Conservation (phyloP, 345 rosid genomes). For the Hibiscus mutabilis region DNA sequence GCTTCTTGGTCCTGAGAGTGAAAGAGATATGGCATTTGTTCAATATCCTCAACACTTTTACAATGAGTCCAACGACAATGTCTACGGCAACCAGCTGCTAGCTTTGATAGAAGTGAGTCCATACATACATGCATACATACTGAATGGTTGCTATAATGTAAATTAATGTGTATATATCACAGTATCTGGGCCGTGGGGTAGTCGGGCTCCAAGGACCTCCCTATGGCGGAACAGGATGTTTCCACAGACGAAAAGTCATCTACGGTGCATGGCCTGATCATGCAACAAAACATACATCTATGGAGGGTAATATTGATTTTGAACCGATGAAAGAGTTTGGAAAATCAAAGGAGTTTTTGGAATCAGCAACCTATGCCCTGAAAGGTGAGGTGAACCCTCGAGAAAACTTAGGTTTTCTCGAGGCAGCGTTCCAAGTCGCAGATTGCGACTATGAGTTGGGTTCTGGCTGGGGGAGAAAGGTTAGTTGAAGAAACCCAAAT, state of each 20-base stretch:
- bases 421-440: constrained; percentile 39
- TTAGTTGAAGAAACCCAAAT: constrained; percentile 4
- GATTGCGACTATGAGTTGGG: constrained; percentile 38
- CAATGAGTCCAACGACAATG: constrained; percentile 27
- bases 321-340: constrained; percentile 32
- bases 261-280: constrained; percentile 35
- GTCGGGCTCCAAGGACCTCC: constrained; percentile 51
- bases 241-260: constrained; percentile 54
- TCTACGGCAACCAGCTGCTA: constrained; percentile 24
- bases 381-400: constrained; percentile 25
- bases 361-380: constrained; percentile 36
- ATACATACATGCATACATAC: too few species aligned
- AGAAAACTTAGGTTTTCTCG: too few species aligned
- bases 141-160: too few species aligned
- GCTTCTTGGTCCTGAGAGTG: constrained; percentile 20
- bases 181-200: constrained; percentile 30
- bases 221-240: constrained; percentile 53
- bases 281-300: too few species aligned
- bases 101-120: constrained; percentile 18
- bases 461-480: constrained; percentile 53
- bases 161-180: too few species aligned
- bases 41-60: constrained; percentile 49
- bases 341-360: constrained; percentile 33
- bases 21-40: constrained; percentile 34
- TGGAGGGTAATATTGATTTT: too few species aligned